Evolutionary conservation across 1,284 basidiomycete genomes (phyloP), one percentile per base, ranked within the genome.

Genomic region (Moesziomyces parantarcticus): DNA sequence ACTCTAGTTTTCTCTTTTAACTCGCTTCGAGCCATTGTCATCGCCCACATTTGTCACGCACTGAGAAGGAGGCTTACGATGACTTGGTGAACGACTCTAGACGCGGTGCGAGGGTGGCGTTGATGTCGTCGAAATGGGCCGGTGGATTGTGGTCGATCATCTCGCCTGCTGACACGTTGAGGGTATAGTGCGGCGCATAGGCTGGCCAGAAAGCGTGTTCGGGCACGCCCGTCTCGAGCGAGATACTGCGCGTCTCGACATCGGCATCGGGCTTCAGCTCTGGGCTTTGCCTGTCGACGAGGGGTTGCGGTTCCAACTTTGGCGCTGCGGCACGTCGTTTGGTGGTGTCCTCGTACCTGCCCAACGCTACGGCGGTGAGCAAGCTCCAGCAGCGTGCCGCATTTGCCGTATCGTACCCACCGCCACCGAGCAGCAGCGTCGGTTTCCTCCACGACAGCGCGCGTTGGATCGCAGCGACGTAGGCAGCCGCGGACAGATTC

Each of bases 401-500:
- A 41, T 76, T 75, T 2, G 45, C 42, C 50, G 56, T 68, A 18
- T 54, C 23, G 46, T 78, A 78, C 4, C 76, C 76, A 2, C 76
- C 76, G 0, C 76, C 76, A 6, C 76, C 76, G 11, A 78, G 39
- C 22, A 78, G 32, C 21, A 77, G 36, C 18, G 69, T 72, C 3
- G 73, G 73, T 32, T 59, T 67, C 10, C 59, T 60, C 63, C 63
- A 68, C 1, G 25, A n/a, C 8, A 76, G n/a, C 26, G 73, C 52
- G 5, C 46, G 42, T 41, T 53, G 54, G 3, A 75, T 50, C 21
- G 69, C 65, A 1, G 36, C n/a, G 1, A 75, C 45, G 32, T 66
- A 62, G 0, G 58, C 61, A 13, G 87, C 87, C 0, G 93, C 83
- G 1, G 87, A 87, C 89, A 93, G 92, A 76, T 94, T 94, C 85